These are phyloP conservation scores for Diaporthe citri DNA, from an alignment of 2,329 filamentous ascomycete species.

Conservation along the genomic window DNA sequence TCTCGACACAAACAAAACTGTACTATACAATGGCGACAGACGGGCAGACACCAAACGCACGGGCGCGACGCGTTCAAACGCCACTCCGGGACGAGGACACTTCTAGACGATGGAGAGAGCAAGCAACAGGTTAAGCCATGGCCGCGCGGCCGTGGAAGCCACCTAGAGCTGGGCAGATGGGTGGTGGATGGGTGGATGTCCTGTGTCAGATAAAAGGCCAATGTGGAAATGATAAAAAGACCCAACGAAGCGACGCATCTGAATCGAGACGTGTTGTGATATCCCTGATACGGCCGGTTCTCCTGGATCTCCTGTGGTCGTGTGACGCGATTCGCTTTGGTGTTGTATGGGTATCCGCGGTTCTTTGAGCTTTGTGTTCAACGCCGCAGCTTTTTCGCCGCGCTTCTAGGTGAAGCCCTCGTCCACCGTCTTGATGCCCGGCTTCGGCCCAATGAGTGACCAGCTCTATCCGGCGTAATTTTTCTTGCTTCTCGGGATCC, in stretches of 20 bases:
- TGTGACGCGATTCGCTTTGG: neutral
- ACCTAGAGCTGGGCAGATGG: conserved; percentile 3
- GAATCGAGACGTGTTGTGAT: neutral
- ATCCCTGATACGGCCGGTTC: neutral
- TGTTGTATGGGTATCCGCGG: no score
- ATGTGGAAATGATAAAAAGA: conserved; percentile 27
- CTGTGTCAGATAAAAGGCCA: conserved; percentile 32
- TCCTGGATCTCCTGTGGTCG: neutral
- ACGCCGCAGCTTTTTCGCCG: no score
- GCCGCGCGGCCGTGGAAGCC: neutral
- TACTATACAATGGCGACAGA: conserved; percentile 25
- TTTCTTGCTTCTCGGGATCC: no score
- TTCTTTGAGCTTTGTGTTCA: neutral
- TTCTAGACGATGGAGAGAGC: conserved; percentile 22
- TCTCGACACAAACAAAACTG: neutral
- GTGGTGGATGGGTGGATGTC: conserved; percentile 1
- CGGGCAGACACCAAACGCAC: conserved; percentile 9
- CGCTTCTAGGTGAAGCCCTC: neutral
- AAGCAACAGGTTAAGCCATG: neutral
- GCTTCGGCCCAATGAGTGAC: neutral
- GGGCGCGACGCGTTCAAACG: conserved; percentile 10
- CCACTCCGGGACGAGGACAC: conserved; percentile 23
- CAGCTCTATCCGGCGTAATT: no score
- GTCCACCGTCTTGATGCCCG: neutral
- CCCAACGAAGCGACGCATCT: neutral